Evolutionary conservation across 176 grass and related monocot species (phyloP).

Genomic region (Oryza australiensis): DNA sequence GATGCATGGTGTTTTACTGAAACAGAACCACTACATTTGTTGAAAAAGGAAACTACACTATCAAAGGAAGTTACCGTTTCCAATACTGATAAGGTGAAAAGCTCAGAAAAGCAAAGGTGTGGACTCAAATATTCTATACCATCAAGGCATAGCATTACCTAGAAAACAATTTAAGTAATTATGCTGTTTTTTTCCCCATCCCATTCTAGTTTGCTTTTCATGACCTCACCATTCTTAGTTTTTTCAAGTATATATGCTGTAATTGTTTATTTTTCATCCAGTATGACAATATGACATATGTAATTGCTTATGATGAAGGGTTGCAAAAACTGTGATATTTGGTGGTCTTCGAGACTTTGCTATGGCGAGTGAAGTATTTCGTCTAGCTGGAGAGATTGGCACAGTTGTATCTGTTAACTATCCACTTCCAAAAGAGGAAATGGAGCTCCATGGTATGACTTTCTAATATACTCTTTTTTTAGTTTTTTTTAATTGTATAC

Average conservation of each 20-base stretch:
- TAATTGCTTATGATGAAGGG: conserved; percentile 42
- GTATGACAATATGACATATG: background rate
- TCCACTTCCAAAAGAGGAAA: conserved; percentile 76
- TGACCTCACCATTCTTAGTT: background rate
- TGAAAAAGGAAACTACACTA: conserved; percentile 24
- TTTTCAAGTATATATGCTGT: conserved; percentile 7
- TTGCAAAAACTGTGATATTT: conserved; percentile 91
- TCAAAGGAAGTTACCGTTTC: conserved; percentile 28
- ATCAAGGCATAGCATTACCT: background rate
- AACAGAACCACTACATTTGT: conserved; percentile 26
- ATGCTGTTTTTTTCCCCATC: background rate
- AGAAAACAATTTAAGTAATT: conserved; percentile 14
- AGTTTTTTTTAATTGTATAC: too few species aligned
- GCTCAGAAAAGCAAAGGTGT: conserved; percentile 95
- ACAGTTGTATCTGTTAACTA: conserved; percentile 77
- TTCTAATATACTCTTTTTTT: background rate
- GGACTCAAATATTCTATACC: conserved; percentile 23
- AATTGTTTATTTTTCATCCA: background rate
- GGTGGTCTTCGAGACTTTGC: conserved; percentile 64
- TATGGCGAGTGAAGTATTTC: conserved; percentile 74
- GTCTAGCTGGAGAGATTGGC: conserved; percentile 68
- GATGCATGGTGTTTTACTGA: conserved; percentile 31
- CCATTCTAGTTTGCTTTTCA: background rate
- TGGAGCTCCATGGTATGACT: conserved; percentile 70
- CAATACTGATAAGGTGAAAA: conserved; percentile 40